Percentiles rank a stretch among this genome's conserved stretches.
Evolutionary conservation across 495 filamentous ascomycete genomes (phyloP).

Genomic region (Penicillium paxilli): DNA sequence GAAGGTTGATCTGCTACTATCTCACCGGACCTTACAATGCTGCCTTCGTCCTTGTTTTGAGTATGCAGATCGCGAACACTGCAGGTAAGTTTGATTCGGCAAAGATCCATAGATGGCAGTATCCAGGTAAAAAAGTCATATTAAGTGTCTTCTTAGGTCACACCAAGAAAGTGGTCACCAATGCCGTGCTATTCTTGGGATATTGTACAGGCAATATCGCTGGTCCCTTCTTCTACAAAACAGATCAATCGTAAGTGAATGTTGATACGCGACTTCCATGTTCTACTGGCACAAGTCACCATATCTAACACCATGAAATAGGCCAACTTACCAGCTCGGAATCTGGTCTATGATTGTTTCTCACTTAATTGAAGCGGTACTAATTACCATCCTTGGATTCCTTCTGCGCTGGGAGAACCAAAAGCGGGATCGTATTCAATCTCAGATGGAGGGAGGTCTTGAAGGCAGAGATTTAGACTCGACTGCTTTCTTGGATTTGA

Average conservation of each 20-base stretch:
- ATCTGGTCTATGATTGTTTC: constrained; percentile 66
- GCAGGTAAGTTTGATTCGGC: constrained; percentile 34
- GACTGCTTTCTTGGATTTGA: constrained; percentile 62
- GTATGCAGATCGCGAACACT: constrained; percentile 57
- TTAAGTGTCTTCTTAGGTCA: constrained; percentile 39
- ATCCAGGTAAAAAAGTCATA: background rate
- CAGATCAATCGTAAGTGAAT: constrained; percentile 47
- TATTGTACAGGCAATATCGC: constrained; percentile 56
- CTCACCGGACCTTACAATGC: constrained; percentile 61
- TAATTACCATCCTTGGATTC: constrained; percentile 47
- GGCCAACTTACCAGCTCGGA: constrained; percentile 55
- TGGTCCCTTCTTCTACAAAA: constrained; percentile 64
- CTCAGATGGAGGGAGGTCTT: constrained; percentile 45
- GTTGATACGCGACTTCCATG: no score
- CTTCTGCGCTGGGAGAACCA: constrained; percentile 57
- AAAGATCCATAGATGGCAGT: background rate
- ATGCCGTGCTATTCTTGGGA: constrained; percentile 56
- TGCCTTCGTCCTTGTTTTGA: constrained; percentile 58
- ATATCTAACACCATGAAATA: constrained; percentile 10
- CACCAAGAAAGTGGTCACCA: constrained; percentile 64
- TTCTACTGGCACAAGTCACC: no score
- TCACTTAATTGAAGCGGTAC: constrained; percentile 52
- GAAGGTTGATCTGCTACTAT: constrained; percentile 57
- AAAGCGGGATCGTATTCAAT: constrained; percentile 52
- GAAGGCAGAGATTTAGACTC: constrained; percentile 52